Evolutionary conservation across 352 stramenopile genomes (phyloP), one percentile per base, ranked within the genome.

Genomic region (Phytophthora fragariae): DNA sequence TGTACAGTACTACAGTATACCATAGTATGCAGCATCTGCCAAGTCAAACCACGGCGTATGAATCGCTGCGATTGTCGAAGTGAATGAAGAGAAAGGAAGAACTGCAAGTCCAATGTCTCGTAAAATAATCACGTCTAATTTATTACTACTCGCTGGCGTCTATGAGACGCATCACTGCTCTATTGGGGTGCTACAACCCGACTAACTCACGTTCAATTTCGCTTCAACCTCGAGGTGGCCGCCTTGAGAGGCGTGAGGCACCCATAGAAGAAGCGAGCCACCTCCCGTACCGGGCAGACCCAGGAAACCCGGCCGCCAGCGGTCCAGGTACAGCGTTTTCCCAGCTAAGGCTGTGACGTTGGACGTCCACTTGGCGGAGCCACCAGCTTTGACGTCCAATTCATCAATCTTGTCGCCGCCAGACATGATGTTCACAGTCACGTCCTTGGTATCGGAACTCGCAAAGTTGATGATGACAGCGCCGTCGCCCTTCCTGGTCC

Each of bases 291-390:
- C 80, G n/a, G 82, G 80, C 14, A 91, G 62, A 33, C 82, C 77
- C 6, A 87, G 67, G 52, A 87, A 74, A 17, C 79, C 80, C 9
- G 78, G 73, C 2, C 84, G 82, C 77, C 80, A 89, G 37, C 82
- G 84, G 68, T 88, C 82, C 62, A 89, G 27, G 72, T 88, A 91
- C 49, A 89, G 15, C 12, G 84, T 91, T 76, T 87, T 91, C 62
- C 81, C 75, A 24, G 72, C 56, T 27, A 85, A 65, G 1, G 62
- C 62, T 2, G 57, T 52, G n/a, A 85, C 67, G 3, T 39, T 71
- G 35, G 70, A 74, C 9, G 64, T 77, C 78, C 78, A 85, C 11
- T 57, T 41, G 19, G 67, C 72, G 0, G 50, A 83, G 31, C 44
- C 24, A 8, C 78, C 78, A 15, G 64, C 67, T 19, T 78, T 72